Evolutionary conservation across 768 basidiomycete species (phyloP).

Genomic region (Fistulinella prunicolor): DNA sequence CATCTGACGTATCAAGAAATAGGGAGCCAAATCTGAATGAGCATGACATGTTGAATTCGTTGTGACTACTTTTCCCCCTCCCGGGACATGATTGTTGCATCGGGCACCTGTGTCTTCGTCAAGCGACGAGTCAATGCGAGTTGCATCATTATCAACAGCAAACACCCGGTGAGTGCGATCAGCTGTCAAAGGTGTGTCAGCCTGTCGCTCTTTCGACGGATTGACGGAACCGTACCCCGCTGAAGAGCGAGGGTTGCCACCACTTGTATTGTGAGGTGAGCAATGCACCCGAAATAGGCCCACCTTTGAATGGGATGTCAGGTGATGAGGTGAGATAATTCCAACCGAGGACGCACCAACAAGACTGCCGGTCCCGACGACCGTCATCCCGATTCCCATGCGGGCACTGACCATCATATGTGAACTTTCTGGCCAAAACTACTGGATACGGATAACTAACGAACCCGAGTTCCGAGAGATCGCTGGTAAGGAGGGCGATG

Average conservation of each 20-base stretch:
- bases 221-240: conserved; percentile 34
- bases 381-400: conserved; percentile 14
- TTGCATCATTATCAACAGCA: conserved; percentile 6
- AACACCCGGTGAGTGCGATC: conserved; percentile 2
- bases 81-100: too few relatives aligned
- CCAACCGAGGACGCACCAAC: conserved; percentile 14
- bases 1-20: too few relatives aligned
- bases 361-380: conserved; percentile 17
- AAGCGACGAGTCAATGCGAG: not conserved
- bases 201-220: not conserved
- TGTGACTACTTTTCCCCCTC: too few relatives aligned
- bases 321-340: not conserved
- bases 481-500: conserved; percentile 40
- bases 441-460: not conserved
- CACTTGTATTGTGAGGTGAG: conserved; percentile 50
- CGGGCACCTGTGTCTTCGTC: too few relatives aligned
- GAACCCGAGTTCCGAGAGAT: conserved; percentile 48
- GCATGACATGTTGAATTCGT: too few relatives aligned
- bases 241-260: conserved; percentile 54
- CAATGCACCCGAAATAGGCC: conserved; percentile 58
- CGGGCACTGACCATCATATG: conserved; percentile 9
- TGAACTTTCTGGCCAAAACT: not conserved
- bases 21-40: too few relatives aligned
- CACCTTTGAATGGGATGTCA: conserved; percentile 31
- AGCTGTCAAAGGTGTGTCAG: conserved; percentile 1